Evolutionary conservation across 179 eudicot species (phyloP), one percentile per base, ranked within the genome.

Genomic region (Carnegiea gigantea): DNA sequence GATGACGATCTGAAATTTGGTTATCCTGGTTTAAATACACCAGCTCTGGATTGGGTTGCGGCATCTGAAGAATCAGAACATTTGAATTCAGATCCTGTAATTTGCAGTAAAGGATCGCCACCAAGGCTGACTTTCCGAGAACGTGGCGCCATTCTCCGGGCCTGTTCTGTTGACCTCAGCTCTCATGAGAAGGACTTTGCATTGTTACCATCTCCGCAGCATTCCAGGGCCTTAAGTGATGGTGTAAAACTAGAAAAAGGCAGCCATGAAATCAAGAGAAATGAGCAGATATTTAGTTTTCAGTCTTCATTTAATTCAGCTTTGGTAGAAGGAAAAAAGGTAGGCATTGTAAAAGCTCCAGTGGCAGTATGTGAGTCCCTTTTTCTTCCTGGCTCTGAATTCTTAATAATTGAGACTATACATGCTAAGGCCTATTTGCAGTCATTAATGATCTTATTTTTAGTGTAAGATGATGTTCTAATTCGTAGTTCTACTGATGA

Each of bases 241-340:
- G 18, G 59, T 76, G 62, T 30, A 74, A 78, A 83, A 43, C 72
- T 21, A 62, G 83, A 82, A 49, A 84, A 84, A 77, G 82, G 84
- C 43, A 75, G 65, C 40, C 83, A 70, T 80, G 82, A 75, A 44
- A 71, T 28, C 75, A 83, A 78, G 76, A 70, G 78, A 18, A 71
- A 81, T 53, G 68, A 46, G 46, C 76, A 76, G 60, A 73, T 71
- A 76, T 72, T 72, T 76, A 78, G 75, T 60, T 83, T 77, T 75
- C 84, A 81, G 76, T 77, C 84, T 85, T 84, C 88, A 76, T 84
- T 84, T 65, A 79, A 82, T 77, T 84, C 87, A 80, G 83, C 81
- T 83, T 78, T 67, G 77, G 75, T 83, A 65, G 80, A 43, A 33
- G 84, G 83, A 75, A 82, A 86, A 82, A 83, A 80, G 81, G 87